phyloP scores from a whole-genome alignment of 768 basidiomycete species.

The Auricularia cornea region DNA sequence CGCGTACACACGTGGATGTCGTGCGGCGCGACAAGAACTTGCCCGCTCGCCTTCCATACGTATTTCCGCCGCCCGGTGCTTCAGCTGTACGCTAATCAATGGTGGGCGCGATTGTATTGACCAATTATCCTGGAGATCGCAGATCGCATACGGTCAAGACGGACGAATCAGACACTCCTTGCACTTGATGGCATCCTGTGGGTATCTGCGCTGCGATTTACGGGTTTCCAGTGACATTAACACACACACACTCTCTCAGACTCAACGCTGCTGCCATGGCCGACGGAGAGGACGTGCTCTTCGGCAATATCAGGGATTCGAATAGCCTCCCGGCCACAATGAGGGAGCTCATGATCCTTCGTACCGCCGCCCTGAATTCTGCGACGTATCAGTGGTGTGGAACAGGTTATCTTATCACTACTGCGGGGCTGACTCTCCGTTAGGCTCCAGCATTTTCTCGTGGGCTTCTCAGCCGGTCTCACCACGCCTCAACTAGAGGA shows the following conservation, averaged over 20 bases:
- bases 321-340: not conserved
- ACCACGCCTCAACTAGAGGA: slow-evolving; percentile 23
- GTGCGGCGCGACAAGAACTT: not conserved
- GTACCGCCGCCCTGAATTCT: slow-evolving; percentile 18
- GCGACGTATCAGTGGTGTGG: slow-evolving; percentile 15
- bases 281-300: not conserved
- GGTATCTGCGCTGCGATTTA: not conserved
- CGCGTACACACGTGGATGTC: not conserved
- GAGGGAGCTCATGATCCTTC: slow-evolving; percentile 19
- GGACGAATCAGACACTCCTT: not conserved
- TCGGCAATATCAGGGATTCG: not conserved
- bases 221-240: too few relatives aligned
- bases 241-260: not conserved
- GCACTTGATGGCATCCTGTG: not conserved
- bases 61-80: not conserved
- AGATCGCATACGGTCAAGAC: not conserved
- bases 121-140: not conserved
- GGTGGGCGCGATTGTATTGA: not conserved
- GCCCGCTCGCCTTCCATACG: not conserved
- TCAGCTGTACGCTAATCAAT: not conserved
- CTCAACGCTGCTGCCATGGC: not conserved
- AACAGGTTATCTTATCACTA: not conserved
- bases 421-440: too few relatives aligned
- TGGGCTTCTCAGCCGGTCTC: slow-evolving; percentile 23
- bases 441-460: slow-evolving; percentile 27